Evolutionary conservation across 768 basidiomycete species (phyloP), one percentile per base, ranked within the genome.

Genomic region (Solioccasus polychromus): DNA sequence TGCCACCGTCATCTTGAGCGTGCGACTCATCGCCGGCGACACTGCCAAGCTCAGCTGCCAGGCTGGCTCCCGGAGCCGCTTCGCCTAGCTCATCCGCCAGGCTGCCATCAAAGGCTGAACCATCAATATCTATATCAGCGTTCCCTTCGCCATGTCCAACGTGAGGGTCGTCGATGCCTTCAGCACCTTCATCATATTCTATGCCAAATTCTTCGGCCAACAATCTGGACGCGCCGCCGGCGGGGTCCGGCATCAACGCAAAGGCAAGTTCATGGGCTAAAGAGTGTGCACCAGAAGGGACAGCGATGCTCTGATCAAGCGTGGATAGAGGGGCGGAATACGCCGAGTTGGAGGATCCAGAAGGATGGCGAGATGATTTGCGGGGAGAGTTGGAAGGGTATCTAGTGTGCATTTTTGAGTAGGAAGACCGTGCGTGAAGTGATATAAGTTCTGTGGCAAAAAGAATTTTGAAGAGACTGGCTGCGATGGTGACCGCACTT

Each of bases 201-300:
- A 92, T 84, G 9, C 90, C 90, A 52, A 92, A 88, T 64, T 92
- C 91, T 66, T 92, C 90, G 11, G 87, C 87, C 5, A 92, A 73
- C 25, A 90, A 65, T 62, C 80, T 85, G 19, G 88, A 90, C 20
- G 66, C 35, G 43, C 85, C 80, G 22, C 79, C 73, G 40, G 77
- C 84, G 0, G 91, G 89, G 67, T 92, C 90, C 19, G 89, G 90
- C 82, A 91, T 87, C 44, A 92, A 75, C 9, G 90, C 90, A 26
- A 84, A 80, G 6, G 91, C 90, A 28, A 92, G 79, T 59, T 92
- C 90, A 65, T 92, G 89, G 5, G 90, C 90, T 25, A 92, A 77
- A 5, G 88, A 90, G 60, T 84, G 82, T 30, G 64, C 50, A 10
- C 63, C 63, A 12, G 63, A 63, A 25, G 53, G 61, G 10, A 65